Evolutionary conservation across 176 grass and related monocot genomes (phyloP).

Genomic region (bread wheat (Triticum aestivum)): IWGSC_CS_RefSeq_v2.1 NC_057797.1:677681386-677681885

Average conservation of each 20-base stretch:
- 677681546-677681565: not conserved
- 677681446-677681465: not conserved
- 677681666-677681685: not conserved
- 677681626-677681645: not conserved
- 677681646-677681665: not conserved
- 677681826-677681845: not conserved
- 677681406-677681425: not conserved
- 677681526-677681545: not conserved
- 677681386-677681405: not conserved
- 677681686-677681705: not conserved
- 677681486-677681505: not conserved
- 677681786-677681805: too few relatives aligned
- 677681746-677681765: not conserved
- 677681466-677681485: not conserved
- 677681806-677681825: too few relatives aligned
- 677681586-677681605: not conserved
- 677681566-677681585: not conserved
- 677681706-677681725: not conserved
- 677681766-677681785: not conserved
- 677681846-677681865: slow-evolving; percentile 14
- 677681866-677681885: slow-evolving; percentile 21
- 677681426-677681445: not conserved
- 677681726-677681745: not conserved
- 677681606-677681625: not conserved
- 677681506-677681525: not conserved